Base-by-base conservation (phyloP, 2,329 filamentous ascomycete species). In the Graphiopsis chlorocephala region DNA sequence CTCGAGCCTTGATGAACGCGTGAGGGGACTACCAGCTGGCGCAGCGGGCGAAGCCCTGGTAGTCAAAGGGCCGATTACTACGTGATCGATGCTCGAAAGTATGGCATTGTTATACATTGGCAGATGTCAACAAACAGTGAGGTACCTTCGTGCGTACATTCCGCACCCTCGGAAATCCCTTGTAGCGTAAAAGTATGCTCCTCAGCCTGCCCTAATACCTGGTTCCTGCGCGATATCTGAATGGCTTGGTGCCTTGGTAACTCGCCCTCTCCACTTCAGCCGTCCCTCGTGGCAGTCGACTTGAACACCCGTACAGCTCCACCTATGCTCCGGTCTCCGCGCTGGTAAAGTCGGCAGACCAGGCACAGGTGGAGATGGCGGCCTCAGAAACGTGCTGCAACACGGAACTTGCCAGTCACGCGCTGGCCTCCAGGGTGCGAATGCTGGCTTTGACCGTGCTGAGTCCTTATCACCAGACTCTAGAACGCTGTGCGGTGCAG, bases 331-430 rank as follows among this genome's bases (percentile, higher is more conserved):
- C 57, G 57, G 38, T 23, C 35, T 45, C 57, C 57, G 45, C 57
- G 57, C 57, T 20, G 4, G 28, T 6, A 17, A 14, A 23, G 12
- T 47, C 57, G 33, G 6, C 26, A 47, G 57, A 17, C 25, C 35
- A 29, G 26, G 38, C 26, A 42, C 35, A n/a, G n/a, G 47, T 53
- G 50, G 50, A 53, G 25, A n/a, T 60, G 57, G 57, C 45, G 38
- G 45, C 38, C 38, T 60, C 38, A 47, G 26, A 42, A 58, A 33
- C 48, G 57, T 29, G 38, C 14, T n/a, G 25, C 38, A 23, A 48
- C 26, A 28, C 57, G 57, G 57, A 60, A 60, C 38, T 60, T 60
- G 38, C 57, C 56, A 45, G 56, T 42, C 52, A 55, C 52, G 23
- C 48, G 35, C 45, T n/a, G n/a, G n/a, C n/a, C n/a, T n/a, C n/a